A percentile compares a stretch with the other conserved stretches of the same genome.
Evolutionary conservation across 345 rosid species (phyloP).

Genomic region (Hirschfeldia incana): DNA sequence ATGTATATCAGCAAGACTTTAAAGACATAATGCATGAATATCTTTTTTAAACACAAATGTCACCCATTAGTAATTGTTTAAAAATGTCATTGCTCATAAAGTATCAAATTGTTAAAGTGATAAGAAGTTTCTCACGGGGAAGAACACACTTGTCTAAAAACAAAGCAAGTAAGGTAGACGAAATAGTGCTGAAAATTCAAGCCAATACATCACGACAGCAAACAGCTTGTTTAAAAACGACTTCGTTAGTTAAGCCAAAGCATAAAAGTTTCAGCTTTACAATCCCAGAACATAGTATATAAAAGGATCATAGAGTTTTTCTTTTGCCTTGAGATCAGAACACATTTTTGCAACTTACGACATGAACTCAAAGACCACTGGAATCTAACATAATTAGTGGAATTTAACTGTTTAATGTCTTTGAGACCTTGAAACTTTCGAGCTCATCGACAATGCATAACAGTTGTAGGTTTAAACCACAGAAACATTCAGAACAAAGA

Average conservation of each 20-base stretch:
- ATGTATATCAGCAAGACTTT: too few relatives aligned
- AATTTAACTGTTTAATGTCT: not conserved
- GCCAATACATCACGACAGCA: slow-evolving; percentile 19
- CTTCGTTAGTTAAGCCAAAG: not conserved
- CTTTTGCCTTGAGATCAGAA: not conserved
- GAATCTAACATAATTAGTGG: not conserved
- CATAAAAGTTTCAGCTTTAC: not conserved
- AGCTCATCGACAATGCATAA: not conserved
- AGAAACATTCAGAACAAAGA: not conserved
- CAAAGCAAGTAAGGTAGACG: too few relatives aligned
- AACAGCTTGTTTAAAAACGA: slow-evolving; percentile 29
- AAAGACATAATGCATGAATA: too few relatives aligned
- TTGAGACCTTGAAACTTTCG: not conserved
- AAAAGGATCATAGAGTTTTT: not conserved
- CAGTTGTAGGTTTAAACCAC: not conserved
- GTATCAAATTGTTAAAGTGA: too few relatives aligned
- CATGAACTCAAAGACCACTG: too few relatives aligned
- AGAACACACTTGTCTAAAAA: too few relatives aligned
- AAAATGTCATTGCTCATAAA: too few relatives aligned
- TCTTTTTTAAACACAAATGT: too few relatives aligned
- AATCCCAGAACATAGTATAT: not conserved
- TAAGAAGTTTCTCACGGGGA: too few relatives aligned
- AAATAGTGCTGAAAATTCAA: slow-evolving; percentile 13
- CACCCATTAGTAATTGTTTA: too few relatives aligned
- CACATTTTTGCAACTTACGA: too few relatives aligned